Percentiles rank a stretch among this genome's conserved stretches.
phyloP scores from a whole-genome alignment of 129 eudicot genomes.

The Calendula officinalis region DNA sequence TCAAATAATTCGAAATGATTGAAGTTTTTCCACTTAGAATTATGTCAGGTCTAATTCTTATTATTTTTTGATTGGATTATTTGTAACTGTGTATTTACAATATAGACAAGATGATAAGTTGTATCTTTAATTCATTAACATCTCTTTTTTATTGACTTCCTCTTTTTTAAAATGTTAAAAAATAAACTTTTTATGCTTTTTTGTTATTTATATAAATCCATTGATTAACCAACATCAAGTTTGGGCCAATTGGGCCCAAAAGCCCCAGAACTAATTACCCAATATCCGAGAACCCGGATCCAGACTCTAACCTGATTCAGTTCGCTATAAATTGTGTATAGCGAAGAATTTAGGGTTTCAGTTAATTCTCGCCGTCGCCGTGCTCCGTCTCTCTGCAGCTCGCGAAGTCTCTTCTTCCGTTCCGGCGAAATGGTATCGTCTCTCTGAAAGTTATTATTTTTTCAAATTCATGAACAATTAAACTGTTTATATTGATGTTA shows the following conservation, averaged over 20 bases:
- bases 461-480: neutral
- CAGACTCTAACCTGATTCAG: neutral
- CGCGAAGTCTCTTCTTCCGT: neutral
- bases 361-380: neutral
- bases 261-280: no score
- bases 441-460: neutral
- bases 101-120: no score
- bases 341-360: constrained; percentile 21
- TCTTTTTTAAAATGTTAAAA: no score
- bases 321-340: neutral
- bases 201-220: no score
- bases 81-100: neutral
- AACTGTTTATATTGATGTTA: neutral
- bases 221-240: no score
- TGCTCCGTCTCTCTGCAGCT: constrained; percentile 1
- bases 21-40: neutral
- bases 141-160: no score
- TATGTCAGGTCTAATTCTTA: neutral
- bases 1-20: neutral
- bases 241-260: no score
- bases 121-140: no score
- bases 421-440: constrained; percentile 22
- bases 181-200: no score
- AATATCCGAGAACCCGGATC: no score
- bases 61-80: neutral